A percentile compares a stretch with the other conserved stretches of the same genome.
These are phyloP conservation scores for Vanrija humicola DNA, from an alignment of 1,284 basidiomycete species.

Conservation along the genomic window DNA sequence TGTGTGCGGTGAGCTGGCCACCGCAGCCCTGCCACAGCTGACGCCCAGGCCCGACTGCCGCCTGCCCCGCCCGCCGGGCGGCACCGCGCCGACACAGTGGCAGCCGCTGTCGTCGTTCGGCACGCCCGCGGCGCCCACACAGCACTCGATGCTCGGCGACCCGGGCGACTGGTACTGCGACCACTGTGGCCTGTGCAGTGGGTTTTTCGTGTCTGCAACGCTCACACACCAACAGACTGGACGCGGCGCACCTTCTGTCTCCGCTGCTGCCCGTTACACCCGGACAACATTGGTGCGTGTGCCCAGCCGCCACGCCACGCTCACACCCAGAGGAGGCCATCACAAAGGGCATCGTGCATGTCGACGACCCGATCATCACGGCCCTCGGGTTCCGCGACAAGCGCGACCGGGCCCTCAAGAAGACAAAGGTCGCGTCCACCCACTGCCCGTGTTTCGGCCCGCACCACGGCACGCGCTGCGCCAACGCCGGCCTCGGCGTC, in stretches of 20 bases:
- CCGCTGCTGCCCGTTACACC: conserved; percentile 15
- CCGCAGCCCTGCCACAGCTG: neutral
- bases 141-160: conserved; percentile 10
- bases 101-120: neutral
- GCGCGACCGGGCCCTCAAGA: conserved; percentile 2
- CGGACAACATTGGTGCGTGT: conserved; percentile 8
- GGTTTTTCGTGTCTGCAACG: neutral
- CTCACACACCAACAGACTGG: conserved; percentile 11
- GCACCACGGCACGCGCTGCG: conserved; percentile 14
- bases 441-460: conserved; percentile 14
- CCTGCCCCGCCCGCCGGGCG: neutral
- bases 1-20: conserved; percentile 5
- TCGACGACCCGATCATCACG: conserved; percentile 10
- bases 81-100: neutral
- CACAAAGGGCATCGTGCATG: conserved; percentile 7
- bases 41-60: neutral
- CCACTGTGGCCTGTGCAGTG: conserved; percentile 13
- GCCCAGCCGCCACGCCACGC: too few species aligned
- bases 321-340: conserved; percentile 6
- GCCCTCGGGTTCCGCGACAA: conserved; percentile 2
- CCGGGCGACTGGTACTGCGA: conserved; percentile 17
- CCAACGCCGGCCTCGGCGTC: conserved; percentile 1
- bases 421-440: neutral
- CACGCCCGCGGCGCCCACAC: neutral
- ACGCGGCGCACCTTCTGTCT: conserved; percentile 10